Base-by-base conservation (phyloP, 2,329 filamentous ascomycete species). In the Xenoacremonium recifei region DNA sequence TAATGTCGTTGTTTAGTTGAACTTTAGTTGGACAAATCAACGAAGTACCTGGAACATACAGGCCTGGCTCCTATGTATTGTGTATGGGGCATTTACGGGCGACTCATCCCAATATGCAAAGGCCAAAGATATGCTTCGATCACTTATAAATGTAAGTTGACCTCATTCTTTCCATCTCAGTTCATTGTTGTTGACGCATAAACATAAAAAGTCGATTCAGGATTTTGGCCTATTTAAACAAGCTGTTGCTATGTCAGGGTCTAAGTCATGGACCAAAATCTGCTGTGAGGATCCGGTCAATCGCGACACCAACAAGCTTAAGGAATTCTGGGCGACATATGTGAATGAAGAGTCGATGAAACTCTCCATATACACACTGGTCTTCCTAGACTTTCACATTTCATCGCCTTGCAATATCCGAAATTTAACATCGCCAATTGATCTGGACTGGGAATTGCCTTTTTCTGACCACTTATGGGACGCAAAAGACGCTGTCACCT, bases 381-480 rank as follows among this genome's bases (percentile, higher is more conserved):
- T 59, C 1, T 62, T 61, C 19, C 47, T 61, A 15, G 61, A 61
- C 39, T 59, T 51, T 5, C 58, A 64, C 13, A 49, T 60, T 2
- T 58, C 59, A 19, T 52, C 49, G 7, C 52, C 61, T 6, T 61
- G 58, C 39, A 65, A 63, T 31, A 48, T 53, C 15, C 53, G 62
- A 2, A 48, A 58, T 6, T 30, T 61, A 6, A 52, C 60, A 17
- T 63, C 58, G 2, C 48, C 62, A 1, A 53, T 63, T 29, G 61
- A 64, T 35, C 50, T 65, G 25, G 60, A 57, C 27, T 65, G 62
- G 62, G 62, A 64, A n/a, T 44, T 65, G 2, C 62, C 62, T 1
- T 53, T 56, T 5, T 51, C 60, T 2, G 47, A 39, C 3, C 31
- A 42, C 3, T 47, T 64, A 2, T 65, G 61, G 62, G 61, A 63